Evolutionary conservation across 108 stramenopile genomes (phyloP).

Genomic region (Aurantiochytrium sp.): DNA sequence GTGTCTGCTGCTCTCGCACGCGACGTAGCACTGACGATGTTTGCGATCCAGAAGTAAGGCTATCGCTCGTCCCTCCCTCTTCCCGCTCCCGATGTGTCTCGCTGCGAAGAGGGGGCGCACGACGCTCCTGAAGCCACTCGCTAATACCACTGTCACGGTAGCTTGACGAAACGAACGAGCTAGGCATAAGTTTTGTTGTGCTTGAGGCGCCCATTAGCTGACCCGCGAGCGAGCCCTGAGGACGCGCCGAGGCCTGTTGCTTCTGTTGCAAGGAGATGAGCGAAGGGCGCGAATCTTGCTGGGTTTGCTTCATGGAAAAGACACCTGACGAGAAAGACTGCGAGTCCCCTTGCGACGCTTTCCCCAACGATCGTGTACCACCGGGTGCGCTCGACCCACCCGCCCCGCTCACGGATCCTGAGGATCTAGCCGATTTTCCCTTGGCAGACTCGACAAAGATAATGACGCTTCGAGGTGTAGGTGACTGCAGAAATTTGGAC

Average conservation of each 20-base stretch:
- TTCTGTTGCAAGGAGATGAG: too few species aligned
- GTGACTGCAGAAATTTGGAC: background rate
- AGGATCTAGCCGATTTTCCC: background rate
- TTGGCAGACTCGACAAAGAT: background rate
- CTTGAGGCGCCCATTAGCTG: background rate
- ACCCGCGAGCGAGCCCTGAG: too few species aligned
- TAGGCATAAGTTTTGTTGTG: background rate
- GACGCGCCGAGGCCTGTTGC: too few species aligned
- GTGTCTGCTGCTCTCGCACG: background rate
- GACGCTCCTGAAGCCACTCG: background rate
- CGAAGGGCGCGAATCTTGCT: too few species aligned
- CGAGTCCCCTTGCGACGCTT: too few species aligned
- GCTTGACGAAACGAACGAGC: background rate
- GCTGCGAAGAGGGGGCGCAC: background rate
- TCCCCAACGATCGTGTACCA: too few species aligned
- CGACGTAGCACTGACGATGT: background rate
- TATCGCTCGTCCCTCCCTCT: background rate
- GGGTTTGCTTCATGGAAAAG: too few species aligned
- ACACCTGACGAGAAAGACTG: too few species aligned
- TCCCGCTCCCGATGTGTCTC: background rate
- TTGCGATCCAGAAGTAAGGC: background rate
- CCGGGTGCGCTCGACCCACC: background rate
- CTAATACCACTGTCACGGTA: background rate
- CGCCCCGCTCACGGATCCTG: background rate
- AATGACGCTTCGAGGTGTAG: background rate